phyloP scores from a whole-genome alignment of 192 early-diverging fungal species.

The Dimargaris xerosporica region DNA sequence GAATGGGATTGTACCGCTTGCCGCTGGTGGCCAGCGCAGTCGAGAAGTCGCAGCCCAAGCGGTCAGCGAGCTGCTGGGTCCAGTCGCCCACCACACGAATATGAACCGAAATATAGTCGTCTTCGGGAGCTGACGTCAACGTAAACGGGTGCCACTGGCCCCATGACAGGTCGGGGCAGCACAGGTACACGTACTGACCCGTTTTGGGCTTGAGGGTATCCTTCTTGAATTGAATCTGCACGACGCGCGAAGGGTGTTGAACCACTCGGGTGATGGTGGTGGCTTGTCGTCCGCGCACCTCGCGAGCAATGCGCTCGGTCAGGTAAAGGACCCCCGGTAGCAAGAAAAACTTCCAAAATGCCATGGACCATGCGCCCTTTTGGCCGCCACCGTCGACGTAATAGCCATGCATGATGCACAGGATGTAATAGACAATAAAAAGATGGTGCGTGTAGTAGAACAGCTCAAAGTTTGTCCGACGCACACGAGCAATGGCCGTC shows the following conservation, averaged over 20 bases:
- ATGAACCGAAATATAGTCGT: constrained; percentile 59
- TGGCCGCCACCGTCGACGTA: constrained; percentile 34
- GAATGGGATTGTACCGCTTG: constrained; percentile 8
- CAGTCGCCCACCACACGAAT: constrained; percentile 63
- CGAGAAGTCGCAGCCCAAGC: constrained; percentile 41
- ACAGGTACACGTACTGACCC: constrained; percentile 63
- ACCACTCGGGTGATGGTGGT: constrained; percentile 53
- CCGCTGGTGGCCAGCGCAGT: constrained; percentile 14
- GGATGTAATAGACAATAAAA: constrained; percentile 44
- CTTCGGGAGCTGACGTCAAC: constrained; percentile 59
- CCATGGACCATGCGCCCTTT: constrained; percentile 19
- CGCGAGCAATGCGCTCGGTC: constrained; percentile 44
- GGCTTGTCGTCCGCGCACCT: constrained; percentile 33
- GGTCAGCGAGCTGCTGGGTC: constrained; percentile 42
- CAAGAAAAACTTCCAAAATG: constrained; percentile 44
- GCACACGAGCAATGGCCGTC: constrained; percentile 33
- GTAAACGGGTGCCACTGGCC: constrained; percentile 72
- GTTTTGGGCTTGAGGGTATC: constrained; percentile 30
- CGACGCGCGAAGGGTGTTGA: constrained; percentile 53
- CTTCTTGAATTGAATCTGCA: constrained; percentile 57
- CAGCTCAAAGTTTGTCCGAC: constrained; percentile 46
- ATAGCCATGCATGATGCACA: constrained; percentile 52
- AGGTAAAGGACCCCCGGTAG: constrained; percentile 38
- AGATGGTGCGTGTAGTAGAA: constrained; percentile 74
- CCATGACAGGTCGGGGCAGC: constrained; percentile 49